Base-by-base conservation (phyloP, 1,139 yeast species). In the Pichia sp. region DNA sequence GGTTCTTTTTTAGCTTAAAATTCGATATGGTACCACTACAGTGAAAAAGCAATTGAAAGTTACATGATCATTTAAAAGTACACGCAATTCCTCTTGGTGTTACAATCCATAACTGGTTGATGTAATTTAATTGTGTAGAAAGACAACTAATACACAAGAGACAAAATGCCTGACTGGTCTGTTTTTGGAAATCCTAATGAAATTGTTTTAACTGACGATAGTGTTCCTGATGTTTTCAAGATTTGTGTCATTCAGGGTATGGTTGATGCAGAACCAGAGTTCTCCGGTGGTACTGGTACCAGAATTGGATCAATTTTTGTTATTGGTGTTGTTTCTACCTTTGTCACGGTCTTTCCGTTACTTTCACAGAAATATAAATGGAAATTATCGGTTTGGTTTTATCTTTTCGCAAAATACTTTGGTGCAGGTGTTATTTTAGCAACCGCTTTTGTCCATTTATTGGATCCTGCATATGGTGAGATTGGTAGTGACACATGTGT, bases 351-450 rank as follows among this genome's bases (percentile, higher is more conserved):
- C 47, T 71, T 79, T 59, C 86, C 86, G 4, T 56, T 80, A 5
- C 53, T 79, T 25, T 67, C 82, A 1, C 20, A 66, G 63, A 48
- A 71, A 70, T 55, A 72, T 78, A 4, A 67, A 68, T 51, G 63
- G 79, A 36, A 64, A 70, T 47, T 55, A 79, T 51, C 88, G 81
- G 3, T 56, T 15, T 70, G 77, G 75, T 72, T 79, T 42, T 85
- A 77, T 55, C 76, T 83, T 55, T 63, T 79, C 34, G 84, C 88
- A 41, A 84, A 84, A 55, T 84, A 74, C 65, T 86, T 88, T 59
- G 96, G 96, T 46, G 81, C 95, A 1, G 96, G 96, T 39, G 96
- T 88, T 39, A 88, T 88, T 56, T 70, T 86, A 9, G 91, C 96
- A 1, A 88, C 96, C 1, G 88, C 95, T 0, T 82, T 85, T 53